A percentile compares a stretch with the other conserved stretches of the same genome.
These are phyloP conservation scores for Paracoccidioides brasiliensis DNA, from an alignment of 2,329 filamentous ascomycete genomes.

Conservation along the genomic window DNA sequence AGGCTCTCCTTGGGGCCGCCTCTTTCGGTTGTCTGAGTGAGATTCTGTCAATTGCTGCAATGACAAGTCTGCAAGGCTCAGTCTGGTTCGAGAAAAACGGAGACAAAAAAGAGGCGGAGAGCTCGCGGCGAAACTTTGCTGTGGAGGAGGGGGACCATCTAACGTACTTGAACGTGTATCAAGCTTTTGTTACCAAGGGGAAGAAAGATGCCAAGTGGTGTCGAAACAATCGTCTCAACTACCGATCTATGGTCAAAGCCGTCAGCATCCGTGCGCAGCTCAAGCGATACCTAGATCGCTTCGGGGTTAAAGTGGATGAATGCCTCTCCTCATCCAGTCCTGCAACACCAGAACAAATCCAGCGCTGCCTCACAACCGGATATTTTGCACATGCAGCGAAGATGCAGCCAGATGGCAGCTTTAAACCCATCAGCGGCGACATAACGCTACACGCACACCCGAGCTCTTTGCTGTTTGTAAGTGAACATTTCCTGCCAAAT, in stretches of 20 bases:
- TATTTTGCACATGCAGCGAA: constrained; percentile 88
- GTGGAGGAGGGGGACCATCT: constrained; percentile 90
- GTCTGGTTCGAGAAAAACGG: constrained; percentile 65
- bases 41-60: constrained; percentile 82
- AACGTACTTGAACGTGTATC: constrained; percentile 86
- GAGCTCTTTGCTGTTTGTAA: constrained; percentile 74
- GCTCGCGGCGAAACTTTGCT: constrained; percentile 65
- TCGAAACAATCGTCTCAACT: constrained; percentile 74
- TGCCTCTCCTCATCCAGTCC: constrained; percentile 26
- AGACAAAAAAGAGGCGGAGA: constrained; percentile 62
- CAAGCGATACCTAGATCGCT: constrained; percentile 73
- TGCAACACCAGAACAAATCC: constrained; percentile 53
- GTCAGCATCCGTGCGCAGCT: constrained; percentile 79
- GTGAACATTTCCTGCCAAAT: constrained; percentile 16
- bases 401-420: constrained; percentile 88
- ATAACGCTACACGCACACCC: constrained; percentile 77
- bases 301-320: constrained; percentile 59
- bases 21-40: constrained; percentile 70
- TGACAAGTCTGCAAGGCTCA: constrained; percentile 74
- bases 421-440: constrained; percentile 69
- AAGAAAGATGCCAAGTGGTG: constrained; percentile 78
- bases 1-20: constrained; percentile 63
- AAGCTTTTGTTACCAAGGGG: constrained; percentile 70
- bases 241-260: constrained; percentile 66
- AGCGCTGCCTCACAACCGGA: constrained; percentile 72